Base-by-base conservation (phyloP, 2,329 filamentous ascomycete genomes). In the Laburnicola sp. region DNA sequence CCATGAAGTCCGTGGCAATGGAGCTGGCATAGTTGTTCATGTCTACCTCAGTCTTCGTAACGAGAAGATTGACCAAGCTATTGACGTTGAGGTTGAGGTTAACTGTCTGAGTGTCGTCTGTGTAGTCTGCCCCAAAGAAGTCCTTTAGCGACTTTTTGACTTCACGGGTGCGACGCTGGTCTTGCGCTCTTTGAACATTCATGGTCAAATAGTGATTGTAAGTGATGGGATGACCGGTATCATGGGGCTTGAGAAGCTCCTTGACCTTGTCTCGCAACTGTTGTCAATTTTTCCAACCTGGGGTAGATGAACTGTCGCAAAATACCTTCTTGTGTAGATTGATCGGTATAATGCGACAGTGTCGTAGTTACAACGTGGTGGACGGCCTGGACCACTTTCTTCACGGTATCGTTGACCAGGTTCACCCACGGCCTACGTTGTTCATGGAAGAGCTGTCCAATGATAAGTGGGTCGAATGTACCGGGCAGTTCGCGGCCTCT, bases 201-300 rank as follows among this genome's bases (percentile, higher is more conserved):
- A 67, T 66, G 3, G 69, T 70, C 30, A 72, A 64, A n/a, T 68
- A 65, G 34, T 72, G 71, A 35, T 75, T 73, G 56, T 74, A 75
- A 0, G 70, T 75, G 36, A 71, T 71, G 0, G 55, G 63, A 32
- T 64, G 63, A 0, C 58, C 51, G 6, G 25, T 41, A 3, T 57
- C 36, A 28, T 65, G 58, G 3, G 57, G 59, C 2, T 46, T 34
- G 4, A 65, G 58, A 4, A 65, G 35, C 21, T 63, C 57, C 0
- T 9, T 21, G 0, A 57, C 50, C 37, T 64, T 63, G 0, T 26
- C 32, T 8, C 46, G 32, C 0, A 65, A 39, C 2, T 2, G 4
- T 34, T 2, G 35, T 51, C 0, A 64, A 2, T 0, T 4, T 34
- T 2, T 57, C 51, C 9, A 64, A 28, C 11, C 49, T 8, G 0